Evolutionary conservation across 352 stramenopile species (phyloP), one percentile per base, ranked within the genome.

Genomic region (Phytopythium aichiense): DNA sequence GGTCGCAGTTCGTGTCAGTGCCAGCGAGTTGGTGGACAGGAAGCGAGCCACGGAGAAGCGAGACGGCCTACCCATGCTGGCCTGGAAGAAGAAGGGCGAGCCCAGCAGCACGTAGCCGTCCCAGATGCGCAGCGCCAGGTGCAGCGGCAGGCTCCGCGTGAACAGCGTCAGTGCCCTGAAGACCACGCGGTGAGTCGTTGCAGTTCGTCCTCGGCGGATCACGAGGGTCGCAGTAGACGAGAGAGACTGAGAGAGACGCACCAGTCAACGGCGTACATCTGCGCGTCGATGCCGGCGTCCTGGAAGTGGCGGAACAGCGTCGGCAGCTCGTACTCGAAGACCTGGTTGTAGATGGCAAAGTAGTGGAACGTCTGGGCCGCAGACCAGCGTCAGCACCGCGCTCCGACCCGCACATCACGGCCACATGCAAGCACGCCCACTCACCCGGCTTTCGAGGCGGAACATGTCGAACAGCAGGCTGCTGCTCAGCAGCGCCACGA

Each of bases 401-500:
- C n/a, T n/a, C n/a, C 38, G 38, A 3, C 7, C 38, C 37, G 13
- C 37, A 42, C 16, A 43, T 7, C 28, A 45, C 49, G 25, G n/a
- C n/a, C n/a, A n/a, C 50, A 15, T 18, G 23, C 23, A 37, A 38
- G 7, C 0, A 18, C 8, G 31, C 30, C n/a, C 23, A 82, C 78
- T 43, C 68, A 95, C 86, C 65, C 86, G 69, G 33, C 79, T 92
- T 45, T 92, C 84, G 35, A 95, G 76, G 31, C 86, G 84, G 59
- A 93, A 95, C 84, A 95, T 91, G 65, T 95, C 86, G 54, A 95
- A 95, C n/a, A 95, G 69, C 23, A 94, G 60, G 40, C 78, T 92
- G 49, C 83, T 91, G 62, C 84, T 94, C 73, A 95, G 86, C 43
- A 95, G 70, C 33, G 82, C 79, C 30, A 88, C 84, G 54, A 95